Percentiles rank a stretch among this genome's conserved stretches.
Evolutionary conservation across 2,329 filamentous ascomycete species (phyloP).

Genomic region (Aspergillus japonicus): DNA sequence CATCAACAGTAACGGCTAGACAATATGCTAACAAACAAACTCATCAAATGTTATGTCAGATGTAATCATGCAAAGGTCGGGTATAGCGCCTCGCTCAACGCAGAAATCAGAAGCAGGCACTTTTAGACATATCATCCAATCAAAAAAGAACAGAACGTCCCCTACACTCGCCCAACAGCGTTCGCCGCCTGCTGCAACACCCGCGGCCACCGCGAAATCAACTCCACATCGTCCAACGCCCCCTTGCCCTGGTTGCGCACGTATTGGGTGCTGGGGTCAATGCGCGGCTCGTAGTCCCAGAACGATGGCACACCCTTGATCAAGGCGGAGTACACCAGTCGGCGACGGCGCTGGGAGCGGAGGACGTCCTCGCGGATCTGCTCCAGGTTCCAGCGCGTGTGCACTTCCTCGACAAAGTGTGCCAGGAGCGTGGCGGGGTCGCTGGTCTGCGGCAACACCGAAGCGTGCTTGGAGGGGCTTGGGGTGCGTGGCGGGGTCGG

Average conservation of each 20-base stretch:
- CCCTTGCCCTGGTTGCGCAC: conserved; percentile 61
- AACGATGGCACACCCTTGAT: conserved; percentile 71
- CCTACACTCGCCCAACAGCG: conserved; percentile 17
- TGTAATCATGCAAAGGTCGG: conserved; percentile 14
- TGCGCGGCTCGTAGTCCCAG: conserved; percentile 79
- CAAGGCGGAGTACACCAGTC: conserved; percentile 76
- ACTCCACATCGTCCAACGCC: conserved; percentile 41
- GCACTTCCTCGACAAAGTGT: conserved; percentile 72
- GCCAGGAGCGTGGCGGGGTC: conserved; percentile 51
- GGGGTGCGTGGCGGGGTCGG: conserved; percentile 41
- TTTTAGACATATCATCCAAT: not conserved
- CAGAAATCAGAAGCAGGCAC: conserved; percentile 5
- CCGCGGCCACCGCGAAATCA: conserved; percentile 44
- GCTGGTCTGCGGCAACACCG: conserved; percentile 32
- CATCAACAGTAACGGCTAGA: not conserved
- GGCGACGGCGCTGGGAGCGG: conserved; percentile 72
- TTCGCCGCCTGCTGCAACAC: conserved; percentile 36
- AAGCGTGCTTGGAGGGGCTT: conserved; percentile 35
- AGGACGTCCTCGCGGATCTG: conserved; percentile 73
- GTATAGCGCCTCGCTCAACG: conserved; percentile 34
- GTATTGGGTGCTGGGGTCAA: conserved; percentile 59
- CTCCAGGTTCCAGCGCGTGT: conserved; percentile 76
- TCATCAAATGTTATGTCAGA: conserved; percentile 1
- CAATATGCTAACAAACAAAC: not conserved
- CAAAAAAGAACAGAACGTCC: no score